Conservation (phyloP, 345 rosid species). For the Bretschneidera sinensis region DNA sequence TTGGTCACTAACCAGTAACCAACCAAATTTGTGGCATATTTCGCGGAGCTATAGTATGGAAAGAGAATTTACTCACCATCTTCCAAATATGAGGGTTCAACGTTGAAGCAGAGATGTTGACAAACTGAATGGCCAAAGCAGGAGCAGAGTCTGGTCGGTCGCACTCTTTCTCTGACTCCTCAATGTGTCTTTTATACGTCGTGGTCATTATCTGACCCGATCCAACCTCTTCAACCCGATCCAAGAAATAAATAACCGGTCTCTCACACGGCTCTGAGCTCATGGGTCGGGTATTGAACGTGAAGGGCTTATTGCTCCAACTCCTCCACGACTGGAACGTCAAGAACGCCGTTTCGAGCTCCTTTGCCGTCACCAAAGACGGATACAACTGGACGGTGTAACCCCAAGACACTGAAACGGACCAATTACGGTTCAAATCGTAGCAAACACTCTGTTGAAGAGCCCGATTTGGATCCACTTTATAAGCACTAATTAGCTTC, state of each 20-base stretch:
- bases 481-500: constrained; percentile 42
- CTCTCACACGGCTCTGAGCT: constrained; percentile 47
- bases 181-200: constrained; percentile 38
- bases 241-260: constrained; percentile 65
- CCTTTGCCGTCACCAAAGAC: constrained; percentile 41
- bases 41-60: too few relatives aligned
- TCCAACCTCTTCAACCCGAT: constrained; percentile 31
- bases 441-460: constrained; percentile 78
- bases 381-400: constrained; percentile 72
- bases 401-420: constrained; percentile 85
- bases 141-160: constrained; percentile 28
- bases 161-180: constrained; percentile 31
- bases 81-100: constrained; percentile 51
- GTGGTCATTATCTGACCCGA: constrained; percentile 40
- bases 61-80: constrained; percentile 37
- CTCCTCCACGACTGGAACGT: constrained; percentile 80
- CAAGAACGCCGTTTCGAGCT: constrained; percentile 50
- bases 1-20: too few relatives aligned
- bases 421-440: constrained; percentile 57
- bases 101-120: constrained; percentile 39
- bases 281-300: constrained; percentile 63
- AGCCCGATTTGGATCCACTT: constrained; percentile 58
- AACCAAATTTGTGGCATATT: too few relatives aligned
- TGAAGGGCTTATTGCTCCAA: constrained; percentile 56
- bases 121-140: constrained; percentile 30